phyloP scores from a whole-genome alignment of 805 yeast genomes.

The Metschnikowia reukaufii region DNA sequence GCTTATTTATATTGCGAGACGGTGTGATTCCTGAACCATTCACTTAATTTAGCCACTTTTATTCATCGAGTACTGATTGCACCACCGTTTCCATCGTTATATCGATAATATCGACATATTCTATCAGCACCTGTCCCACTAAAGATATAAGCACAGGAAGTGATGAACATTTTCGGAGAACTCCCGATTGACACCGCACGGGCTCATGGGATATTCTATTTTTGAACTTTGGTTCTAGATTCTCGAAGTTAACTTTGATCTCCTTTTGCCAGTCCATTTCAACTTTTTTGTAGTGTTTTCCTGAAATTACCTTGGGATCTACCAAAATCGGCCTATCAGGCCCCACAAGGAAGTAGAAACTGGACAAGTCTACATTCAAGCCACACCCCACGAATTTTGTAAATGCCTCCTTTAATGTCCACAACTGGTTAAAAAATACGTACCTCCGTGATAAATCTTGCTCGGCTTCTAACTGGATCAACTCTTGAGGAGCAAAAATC shows the following conservation, averaged over 20 bases:
- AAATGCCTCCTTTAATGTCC: conserved; percentile 82
- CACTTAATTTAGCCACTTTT: too few relatives aligned
- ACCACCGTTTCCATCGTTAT: conserved; percentile 8
- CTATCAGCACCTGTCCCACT: conserved; percentile 6
- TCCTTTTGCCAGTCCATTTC: conserved; percentile 11
- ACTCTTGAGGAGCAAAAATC: conserved; percentile 43
- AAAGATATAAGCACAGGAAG: conserved; percentile 13
- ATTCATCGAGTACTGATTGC: conserved; percentile 3
- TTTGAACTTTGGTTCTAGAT: conserved; percentile 1
- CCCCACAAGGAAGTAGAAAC: conserved; percentile 12
- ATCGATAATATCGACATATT: background rate
- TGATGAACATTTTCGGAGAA: background rate
- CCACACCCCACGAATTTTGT: conserved; percentile 70
- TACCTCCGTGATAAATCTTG: conserved; percentile 22
- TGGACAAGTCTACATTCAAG: conserved; percentile 18
- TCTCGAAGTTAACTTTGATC: conserved; percentile 8
- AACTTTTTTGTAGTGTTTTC: background rate
- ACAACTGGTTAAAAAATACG: conserved; percentile 51
- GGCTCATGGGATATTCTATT: background rate
- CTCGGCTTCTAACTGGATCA: conserved; percentile 23
- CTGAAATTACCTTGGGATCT: background rate
- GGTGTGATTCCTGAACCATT: too few relatives aligned
- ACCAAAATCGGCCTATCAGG: background rate
- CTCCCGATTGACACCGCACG: conserved; percentile 8
- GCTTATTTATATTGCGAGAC: too few relatives aligned